Evolutionary conservation across 306 rosid genomes (phyloP), one percentile per base, ranked within the genome.

Genomic region (Calophaca sinica): DNA sequence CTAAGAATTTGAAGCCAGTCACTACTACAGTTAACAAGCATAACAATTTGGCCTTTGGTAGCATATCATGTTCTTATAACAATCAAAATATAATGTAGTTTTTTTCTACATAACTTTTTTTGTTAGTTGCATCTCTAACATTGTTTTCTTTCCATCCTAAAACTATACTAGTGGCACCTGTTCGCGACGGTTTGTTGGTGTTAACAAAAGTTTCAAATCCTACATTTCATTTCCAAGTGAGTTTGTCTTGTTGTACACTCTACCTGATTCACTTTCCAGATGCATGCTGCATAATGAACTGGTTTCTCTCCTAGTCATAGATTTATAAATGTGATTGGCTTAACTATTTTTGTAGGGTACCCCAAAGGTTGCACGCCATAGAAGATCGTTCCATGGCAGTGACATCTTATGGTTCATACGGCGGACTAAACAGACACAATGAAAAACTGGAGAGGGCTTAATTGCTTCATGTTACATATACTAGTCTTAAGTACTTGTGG

Each of bases 151-250:
- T 75, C 39, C 54, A 48, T 78, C 9, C 20, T 63, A 71, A 32
- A 68, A 9, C 73, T 54, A 53, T 65, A 44, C 36, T 26, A 87
- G 84, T 70, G 85, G 73, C 81, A 53, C 92, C 96, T n/a, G 85
- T 80, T 74, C 62, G 57, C n/a, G 91, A 87, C 36, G 85, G 88
- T 52, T 70, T 87, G 55, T 86, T 91, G 15, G 74, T 81, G 15
- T 80, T 85, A 54, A 82, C 94, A 26, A 87, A 86, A 72, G 87
- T 78, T 41, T 83, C 88, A 65, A 89, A 84, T 71, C 82, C 93
- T 53, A 73, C 87, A 58, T 91, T 93, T 79, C 86, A 94, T 68
- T 91, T 91, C 75, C 97, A 91, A 86, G 97, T 89, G 73, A 73
- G 81, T 72, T 60, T 60, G 36, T 60, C 38, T 54, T 62, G 55